Conservation (phyloP, 108 stramenopile species). For the Fistulifera pelliculosa region DNA sequence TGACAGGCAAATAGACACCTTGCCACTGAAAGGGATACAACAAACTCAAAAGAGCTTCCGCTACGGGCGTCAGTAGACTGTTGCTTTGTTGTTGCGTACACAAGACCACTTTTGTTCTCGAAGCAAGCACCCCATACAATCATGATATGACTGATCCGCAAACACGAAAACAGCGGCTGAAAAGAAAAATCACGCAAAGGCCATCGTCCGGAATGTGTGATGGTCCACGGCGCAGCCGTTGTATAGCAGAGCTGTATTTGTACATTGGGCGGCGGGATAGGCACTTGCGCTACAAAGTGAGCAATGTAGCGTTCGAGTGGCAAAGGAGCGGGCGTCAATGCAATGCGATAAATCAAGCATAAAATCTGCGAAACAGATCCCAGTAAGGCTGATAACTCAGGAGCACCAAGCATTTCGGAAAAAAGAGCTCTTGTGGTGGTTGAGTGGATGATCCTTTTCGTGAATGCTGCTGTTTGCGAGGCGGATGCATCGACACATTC, state of each 20-base stretch:
- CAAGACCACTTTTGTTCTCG: slow-evolving; percentile 61
- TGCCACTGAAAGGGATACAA: slow-evolving; percentile 87
- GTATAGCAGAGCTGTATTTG: slow-evolving; percentile 43
- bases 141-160: slow-evolving; percentile 62
- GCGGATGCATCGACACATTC: background rate
- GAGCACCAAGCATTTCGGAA: slow-evolving; percentile 78
- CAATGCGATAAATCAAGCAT: slow-evolving; percentile 74
- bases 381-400: slow-evolving; percentile 86
- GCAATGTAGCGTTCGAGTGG: slow-evolving; percentile 87
- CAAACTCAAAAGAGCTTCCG: slow-evolving; percentile 72
- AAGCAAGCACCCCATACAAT: slow-evolving; percentile 64
- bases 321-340: slow-evolving; percentile 60
- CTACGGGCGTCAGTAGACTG: slow-evolving; percentile 51
- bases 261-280: slow-evolving; percentile 71
- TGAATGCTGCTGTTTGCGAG: background rate
- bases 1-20: slow-evolving; percentile 56
- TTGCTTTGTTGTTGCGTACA: slow-evolving; percentile 46
- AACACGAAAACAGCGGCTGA: slow-evolving; percentile 70
- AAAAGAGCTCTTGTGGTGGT: slow-evolving; percentile 26
- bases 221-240: slow-evolving; percentile 29
- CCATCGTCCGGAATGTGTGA: slow-evolving; percentile 60
- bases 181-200: slow-evolving; percentile 78
- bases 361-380: slow-evolving; percentile 61
- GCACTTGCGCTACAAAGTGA: slow-evolving; percentile 77
- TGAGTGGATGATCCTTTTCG: background rate